Conservation (phyloP, 345 rosid species). For the Carallia brachiata region DNA sequence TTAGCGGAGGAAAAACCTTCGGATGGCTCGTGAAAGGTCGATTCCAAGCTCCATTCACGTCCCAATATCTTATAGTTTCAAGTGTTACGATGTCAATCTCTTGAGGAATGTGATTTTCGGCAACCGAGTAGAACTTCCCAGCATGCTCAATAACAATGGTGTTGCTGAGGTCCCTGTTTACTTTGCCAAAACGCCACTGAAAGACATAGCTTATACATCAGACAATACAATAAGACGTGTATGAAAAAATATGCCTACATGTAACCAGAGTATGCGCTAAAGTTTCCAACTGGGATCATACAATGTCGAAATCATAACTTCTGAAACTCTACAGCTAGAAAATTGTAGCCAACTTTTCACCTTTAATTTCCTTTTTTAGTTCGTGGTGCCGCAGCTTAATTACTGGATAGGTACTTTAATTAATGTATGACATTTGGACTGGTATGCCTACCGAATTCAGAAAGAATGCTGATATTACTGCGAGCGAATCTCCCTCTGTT, state of each 20-base stretch:
- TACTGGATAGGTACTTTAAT: background rate
- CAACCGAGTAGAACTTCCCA: constrained; percentile 32
- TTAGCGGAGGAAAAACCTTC: constrained; percentile 25
- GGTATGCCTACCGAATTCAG: constrained; percentile 26
- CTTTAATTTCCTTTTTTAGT: no score
- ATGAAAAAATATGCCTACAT: no score
- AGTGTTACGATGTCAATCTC: constrained; percentile 35
- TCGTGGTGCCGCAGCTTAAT: no score
- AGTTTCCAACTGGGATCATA: no score
- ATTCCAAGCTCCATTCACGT: constrained; percentile 39
- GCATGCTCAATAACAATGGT: constrained; percentile 38
- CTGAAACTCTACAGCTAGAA: no score
- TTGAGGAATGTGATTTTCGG: constrained; percentile 38
- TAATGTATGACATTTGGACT: background rate
- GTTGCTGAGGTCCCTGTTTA: constrained; percentile 27
- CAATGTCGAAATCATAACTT: no score
- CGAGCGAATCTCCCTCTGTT: constrained; percentile 39
- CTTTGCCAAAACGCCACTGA: constrained; percentile 37
- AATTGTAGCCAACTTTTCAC: no score
- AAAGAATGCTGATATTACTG: constrained; percentile 39
- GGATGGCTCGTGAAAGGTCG: constrained; percentile 43
- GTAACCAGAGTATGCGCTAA: no score
- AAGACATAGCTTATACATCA: background rate
- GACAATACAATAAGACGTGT: no score
- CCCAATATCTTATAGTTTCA: constrained; percentile 33